Conservation (phyloP, 208 protist genomes). For the Crithidia mellificae region DNA sequence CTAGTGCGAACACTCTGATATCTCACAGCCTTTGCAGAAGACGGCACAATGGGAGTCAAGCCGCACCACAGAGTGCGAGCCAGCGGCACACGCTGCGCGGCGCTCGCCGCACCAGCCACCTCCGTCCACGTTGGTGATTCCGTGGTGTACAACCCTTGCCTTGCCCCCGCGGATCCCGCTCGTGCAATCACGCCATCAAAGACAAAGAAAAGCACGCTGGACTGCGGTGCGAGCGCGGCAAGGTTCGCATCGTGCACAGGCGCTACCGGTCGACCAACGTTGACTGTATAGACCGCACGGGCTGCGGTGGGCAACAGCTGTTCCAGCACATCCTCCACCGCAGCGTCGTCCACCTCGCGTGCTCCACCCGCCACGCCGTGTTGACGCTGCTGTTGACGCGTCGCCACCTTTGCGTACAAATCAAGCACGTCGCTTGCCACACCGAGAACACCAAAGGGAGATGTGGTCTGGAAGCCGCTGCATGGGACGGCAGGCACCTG, state of each 20-base stretch:
- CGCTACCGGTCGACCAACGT: neutral
- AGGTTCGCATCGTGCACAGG: neutral
- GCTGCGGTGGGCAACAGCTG: slow-evolving; percentile 23
- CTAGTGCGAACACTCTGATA: neutral
- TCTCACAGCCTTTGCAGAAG: neutral
- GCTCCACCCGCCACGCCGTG: too few species aligned
- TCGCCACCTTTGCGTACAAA: neutral
- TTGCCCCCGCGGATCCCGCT: neutral
- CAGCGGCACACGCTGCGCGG: slow-evolving; percentile 11
- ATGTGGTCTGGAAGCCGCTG: slow-evolving; percentile 11
- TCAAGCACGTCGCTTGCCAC: slow-evolving; percentile 16
- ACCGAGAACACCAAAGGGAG: slow-evolving; percentile 21
- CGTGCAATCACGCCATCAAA: slow-evolving; percentile 15
- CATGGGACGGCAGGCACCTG: slow-evolving; percentile 7
- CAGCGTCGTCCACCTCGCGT: too few species aligned
- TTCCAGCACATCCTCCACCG: slow-evolving; percentile 13
- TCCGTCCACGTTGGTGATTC: neutral
- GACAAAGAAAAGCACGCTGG: slow-evolving; percentile 23
- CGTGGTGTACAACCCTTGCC: slow-evolving; percentile 5
- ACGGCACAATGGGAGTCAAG: slow-evolving; percentile 18
- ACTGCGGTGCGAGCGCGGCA: slow-evolving; percentile 3
- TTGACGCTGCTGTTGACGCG: too few species aligned
- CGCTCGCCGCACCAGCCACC: neutral
- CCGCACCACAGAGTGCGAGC: slow-evolving; percentile 21
- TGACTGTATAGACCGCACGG: slow-evolving; percentile 22